These are phyloP conservation scores for Fraxinus excelsior DNA, from an alignment of 257 asterid genomes.

Conservation along the genomic window DNA sequence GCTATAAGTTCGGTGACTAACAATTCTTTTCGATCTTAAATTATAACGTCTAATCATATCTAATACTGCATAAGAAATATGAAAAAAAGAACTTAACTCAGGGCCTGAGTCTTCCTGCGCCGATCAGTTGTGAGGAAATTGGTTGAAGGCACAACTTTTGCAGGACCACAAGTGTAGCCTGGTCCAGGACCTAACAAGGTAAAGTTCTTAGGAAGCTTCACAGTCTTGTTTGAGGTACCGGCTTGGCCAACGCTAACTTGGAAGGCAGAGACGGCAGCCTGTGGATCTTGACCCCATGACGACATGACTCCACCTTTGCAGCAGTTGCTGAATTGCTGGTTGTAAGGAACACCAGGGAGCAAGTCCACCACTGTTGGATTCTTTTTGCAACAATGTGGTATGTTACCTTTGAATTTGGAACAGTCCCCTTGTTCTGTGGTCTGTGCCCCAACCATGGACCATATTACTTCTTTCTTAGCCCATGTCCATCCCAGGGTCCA, in stretches of 20 bases:
- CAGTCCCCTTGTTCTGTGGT: conserved; percentile 87
- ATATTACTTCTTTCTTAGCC: conserved; percentile 81
- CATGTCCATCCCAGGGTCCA: conserved; percentile 86
- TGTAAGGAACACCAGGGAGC: conserved; percentile 79
- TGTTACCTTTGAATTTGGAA: conserved; percentile 70
- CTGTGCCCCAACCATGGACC: conserved; percentile 73
- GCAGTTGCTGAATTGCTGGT: conserved; percentile 71
- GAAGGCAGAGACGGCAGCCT: conserved; percentile 52
- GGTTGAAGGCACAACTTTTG: conserved; percentile 68
- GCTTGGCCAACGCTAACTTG: conserved; percentile 79
- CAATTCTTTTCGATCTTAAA: neutral
- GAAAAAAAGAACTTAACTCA: conserved; percentile 48
- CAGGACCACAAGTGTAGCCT: conserved; percentile 84
- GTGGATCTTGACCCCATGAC: conserved; percentile 74
- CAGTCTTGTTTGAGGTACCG: conserved; percentile 72
- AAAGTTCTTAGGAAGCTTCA: conserved; percentile 74
- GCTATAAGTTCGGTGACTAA: too few relatives aligned
- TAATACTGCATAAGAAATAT: neutral
- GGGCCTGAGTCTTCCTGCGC: conserved; percentile 69
- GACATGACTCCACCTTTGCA: conserved; percentile 79
- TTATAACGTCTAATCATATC: neutral
- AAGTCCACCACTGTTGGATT: conserved; percentile 64
- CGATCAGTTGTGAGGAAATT: conserved; percentile 67
- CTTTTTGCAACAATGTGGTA: conserved; percentile 81
- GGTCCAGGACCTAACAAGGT: conserved; percentile 72